These are phyloP conservation scores for Ophioceras dolichostomum DNA, from an alignment of 2,329 filamentous ascomycete species.

Conservation along the genomic window DNA sequence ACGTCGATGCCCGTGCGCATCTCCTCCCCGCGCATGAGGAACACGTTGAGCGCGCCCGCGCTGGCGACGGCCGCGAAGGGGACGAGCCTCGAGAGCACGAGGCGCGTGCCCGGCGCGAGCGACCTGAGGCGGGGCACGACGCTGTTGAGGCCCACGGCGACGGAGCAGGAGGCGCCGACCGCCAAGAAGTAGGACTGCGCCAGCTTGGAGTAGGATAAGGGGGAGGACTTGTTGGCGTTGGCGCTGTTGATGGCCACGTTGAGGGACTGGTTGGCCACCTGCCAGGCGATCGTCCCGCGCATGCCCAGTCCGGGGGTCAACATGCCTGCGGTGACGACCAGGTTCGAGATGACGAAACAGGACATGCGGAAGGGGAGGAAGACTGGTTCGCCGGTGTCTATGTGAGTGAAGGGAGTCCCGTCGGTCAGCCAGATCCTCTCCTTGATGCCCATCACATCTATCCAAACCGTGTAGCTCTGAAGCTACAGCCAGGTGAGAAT, in stretches of 20 bases:
- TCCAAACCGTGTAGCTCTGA: too few species aligned
- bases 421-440: conserved; percentile 1
- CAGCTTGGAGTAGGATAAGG: conserved; percentile 68
- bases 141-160: conserved; percentile 83
- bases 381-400: conserved; percentile 90
- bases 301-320: conserved; percentile 76
- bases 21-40: conserved; percentile 95
- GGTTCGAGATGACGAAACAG: conserved; percentile 81
- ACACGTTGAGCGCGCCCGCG: conserved; percentile 86
- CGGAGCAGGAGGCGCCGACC: conserved; percentile 84
- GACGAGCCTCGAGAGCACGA: conserved; percentile 74
- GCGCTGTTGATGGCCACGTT: conserved; percentile 97
- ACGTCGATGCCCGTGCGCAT: conserved; percentile 89
- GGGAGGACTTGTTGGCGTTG: conserved; percentile 95
- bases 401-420: background rate
- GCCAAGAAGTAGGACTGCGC: conserved; percentile 85
- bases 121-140: conserved; percentile 73
- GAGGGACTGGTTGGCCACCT: conserved; percentile 91
- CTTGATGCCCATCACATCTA: too few species aligned
- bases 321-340: conserved; percentile 94
- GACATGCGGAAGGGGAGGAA: conserved; percentile 97
- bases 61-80: conserved; percentile 92
- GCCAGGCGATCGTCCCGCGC: conserved; percentile 80
- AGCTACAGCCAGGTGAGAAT: too few species aligned
- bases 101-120: conserved; percentile 61